Conservation (phyloP, 169 alveolate species). For the Cryptosporidium felis region DNA sequence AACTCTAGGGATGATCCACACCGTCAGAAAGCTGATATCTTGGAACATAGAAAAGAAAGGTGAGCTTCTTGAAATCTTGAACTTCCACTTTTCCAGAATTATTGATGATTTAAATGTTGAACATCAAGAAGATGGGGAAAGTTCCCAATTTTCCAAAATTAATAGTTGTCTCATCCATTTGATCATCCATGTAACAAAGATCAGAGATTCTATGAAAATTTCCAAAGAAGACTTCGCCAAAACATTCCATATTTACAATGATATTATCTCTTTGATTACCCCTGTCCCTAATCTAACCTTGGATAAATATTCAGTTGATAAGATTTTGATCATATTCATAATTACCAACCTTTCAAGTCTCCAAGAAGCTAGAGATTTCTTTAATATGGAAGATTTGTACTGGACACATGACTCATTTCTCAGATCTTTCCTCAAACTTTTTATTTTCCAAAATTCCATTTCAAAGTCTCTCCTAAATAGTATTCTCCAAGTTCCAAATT, state of each 20-base stretch:
- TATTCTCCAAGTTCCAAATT: slow-evolving; percentile 10
- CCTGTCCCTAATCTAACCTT: no score
- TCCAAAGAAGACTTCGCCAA: no score
- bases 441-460: background rate
- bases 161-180: background rate
- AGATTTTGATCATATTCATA: no score
- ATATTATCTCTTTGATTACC: no score
- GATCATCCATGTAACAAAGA: background rate
- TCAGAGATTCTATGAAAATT: slow-evolving; percentile 26
- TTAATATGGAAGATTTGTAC: no score
- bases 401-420: background rate
- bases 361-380: no score
- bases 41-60: slow-evolving; percentile 25
- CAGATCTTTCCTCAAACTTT: background rate
- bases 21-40: slow-evolving; percentile 18
- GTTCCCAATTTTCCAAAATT: background rate
- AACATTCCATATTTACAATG: no score
- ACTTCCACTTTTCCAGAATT: background rate
- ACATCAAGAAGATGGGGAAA: no score
- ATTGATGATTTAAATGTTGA: no score
- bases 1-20: slow-evolving; percentile 22
- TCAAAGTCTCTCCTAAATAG: background rate
- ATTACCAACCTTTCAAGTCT: no score
- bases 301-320: no score
- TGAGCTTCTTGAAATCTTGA: background rate